A percentile compares a stretch with the other conserved stretches of the same genome.
Conservation (phyloP, 192 early-diverging fungal species). For the Lunasporangiospora selenospora region DNA sequence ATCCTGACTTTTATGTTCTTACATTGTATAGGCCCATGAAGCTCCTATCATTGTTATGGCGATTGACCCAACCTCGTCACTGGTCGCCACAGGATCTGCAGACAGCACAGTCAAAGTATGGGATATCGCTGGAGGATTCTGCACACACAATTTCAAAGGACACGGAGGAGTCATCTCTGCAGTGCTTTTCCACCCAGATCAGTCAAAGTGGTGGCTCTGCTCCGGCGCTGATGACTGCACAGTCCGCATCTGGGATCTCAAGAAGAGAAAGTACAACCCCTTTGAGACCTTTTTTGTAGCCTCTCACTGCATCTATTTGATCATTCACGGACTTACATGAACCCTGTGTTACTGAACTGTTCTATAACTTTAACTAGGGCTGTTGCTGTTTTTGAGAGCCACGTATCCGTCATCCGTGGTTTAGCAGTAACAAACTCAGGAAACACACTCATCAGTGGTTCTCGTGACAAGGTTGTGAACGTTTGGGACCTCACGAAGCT, state of each 20-base stretch:
- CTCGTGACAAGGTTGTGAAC: conserved; percentile 90
- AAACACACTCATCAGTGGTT: conserved; percentile 76
- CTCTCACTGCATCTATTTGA: no score
- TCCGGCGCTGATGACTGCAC: conserved; percentile 93
- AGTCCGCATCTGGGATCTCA: conserved; percentile 91
- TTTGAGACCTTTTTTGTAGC: no score
- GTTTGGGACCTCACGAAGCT: conserved; percentile 82
- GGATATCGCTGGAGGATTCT: conserved; percentile 92
- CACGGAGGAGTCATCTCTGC: conserved; percentile 88
- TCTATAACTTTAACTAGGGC: conserved; percentile 53
- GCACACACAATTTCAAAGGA: conserved; percentile 95
- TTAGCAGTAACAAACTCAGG: conserved; percentile 82
- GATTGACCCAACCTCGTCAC: conserved; percentile 85
- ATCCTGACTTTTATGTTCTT: no score
- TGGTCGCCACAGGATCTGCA: conserved; percentile 96
- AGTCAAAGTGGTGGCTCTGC: conserved; percentile 68
- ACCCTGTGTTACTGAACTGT: neutral
- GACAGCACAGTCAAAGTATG: conserved; percentile 96
- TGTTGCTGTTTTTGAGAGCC: conserved; percentile 76
- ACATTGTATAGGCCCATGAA: conserved; percentile 75
- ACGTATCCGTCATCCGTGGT: conserved; percentile 91
- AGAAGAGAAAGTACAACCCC: conserved; percentile 63
- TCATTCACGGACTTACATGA: no score
- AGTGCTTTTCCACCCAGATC: conserved; percentile 81
- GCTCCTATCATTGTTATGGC: conserved; percentile 94